Percentiles rank a stretch among this genome's conserved stretches.
Conservation (phyloP, 164 flowering plant species). For the Magnolia changhungtana region DNA sequence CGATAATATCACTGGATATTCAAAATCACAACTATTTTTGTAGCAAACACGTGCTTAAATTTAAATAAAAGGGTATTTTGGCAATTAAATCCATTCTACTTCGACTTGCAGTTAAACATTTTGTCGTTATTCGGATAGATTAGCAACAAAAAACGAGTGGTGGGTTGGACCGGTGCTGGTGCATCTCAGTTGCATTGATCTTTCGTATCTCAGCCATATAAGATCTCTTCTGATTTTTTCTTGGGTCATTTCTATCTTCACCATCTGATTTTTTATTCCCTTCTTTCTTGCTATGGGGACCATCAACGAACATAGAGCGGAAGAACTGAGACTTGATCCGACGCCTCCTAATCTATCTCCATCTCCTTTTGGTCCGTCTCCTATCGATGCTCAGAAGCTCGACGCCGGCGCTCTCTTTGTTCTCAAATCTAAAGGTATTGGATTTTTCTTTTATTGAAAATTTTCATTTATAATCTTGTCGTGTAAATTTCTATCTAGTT, state of each 20-base stretch:
- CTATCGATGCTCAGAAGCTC: constrained; percentile 8
- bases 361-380: not conserved
- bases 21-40: no score
- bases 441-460: not conserved
- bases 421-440: constrained; percentile 80
- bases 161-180: no score
- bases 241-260: not conserved
- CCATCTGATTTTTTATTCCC: not conserved
- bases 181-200: no score
- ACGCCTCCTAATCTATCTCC: not conserved
- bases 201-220: no score
- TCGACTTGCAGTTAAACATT: no score
- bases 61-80: no score
- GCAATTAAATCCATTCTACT: no score
- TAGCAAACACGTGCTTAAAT: no score
- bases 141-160: no score
- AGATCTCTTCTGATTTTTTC: not conserved
- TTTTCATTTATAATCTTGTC: not conserved
- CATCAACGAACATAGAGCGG: not conserved
- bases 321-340: not conserved
- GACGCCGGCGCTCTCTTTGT: constrained; percentile 95
- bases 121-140: no score
- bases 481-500: no score
- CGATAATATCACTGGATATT: no score
- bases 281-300: not conserved